phyloP scores from a whole-genome alignment of 2,329 filamentous ascomycete species.

The Cryphonectria japonica region DNA sequence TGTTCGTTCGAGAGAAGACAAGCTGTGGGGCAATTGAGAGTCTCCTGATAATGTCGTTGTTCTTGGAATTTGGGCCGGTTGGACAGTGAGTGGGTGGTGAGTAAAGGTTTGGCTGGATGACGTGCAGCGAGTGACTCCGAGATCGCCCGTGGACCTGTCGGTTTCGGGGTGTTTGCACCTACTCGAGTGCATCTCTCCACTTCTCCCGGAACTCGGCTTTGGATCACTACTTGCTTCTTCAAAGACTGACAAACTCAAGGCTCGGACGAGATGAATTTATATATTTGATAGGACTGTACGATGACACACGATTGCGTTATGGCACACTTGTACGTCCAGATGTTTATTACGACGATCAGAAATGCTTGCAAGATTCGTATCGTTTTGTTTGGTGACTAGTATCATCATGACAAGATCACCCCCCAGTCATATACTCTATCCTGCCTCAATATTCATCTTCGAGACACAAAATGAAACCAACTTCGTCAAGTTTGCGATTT shows the following conservation, averaged over 20 bases:
- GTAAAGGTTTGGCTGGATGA: not conserved
- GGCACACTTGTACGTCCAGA: not conserved
- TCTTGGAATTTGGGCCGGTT: not conserved
- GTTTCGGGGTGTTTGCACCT: not conserved
- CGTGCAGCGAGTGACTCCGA: conserved; percentile 10
- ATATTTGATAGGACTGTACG: too few species aligned
- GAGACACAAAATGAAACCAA: not conserved
- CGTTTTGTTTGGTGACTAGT: not conserved
- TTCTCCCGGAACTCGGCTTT: not conserved
- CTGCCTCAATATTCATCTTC: not conserved
- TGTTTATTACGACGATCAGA: not conserved
- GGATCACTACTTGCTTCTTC: not conserved
- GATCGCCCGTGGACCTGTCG: not conserved
- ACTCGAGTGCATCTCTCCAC: conserved; percentile 1
- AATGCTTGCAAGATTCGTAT: not conserved
- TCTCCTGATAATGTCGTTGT: not conserved
- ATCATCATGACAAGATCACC: not conserved
- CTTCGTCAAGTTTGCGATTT: not conserved
- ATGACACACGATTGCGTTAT: not conserved
- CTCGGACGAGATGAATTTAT: not conserved
- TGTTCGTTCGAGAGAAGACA: not conserved
- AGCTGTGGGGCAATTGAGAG: not conserved
- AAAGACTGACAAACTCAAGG: not conserved
- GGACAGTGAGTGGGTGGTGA: not conserved
- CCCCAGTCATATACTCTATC: not conserved